Evolutionary conservation across 176 grass and related monocot species (phyloP).

Genomic region (Avena insularis): DNA sequence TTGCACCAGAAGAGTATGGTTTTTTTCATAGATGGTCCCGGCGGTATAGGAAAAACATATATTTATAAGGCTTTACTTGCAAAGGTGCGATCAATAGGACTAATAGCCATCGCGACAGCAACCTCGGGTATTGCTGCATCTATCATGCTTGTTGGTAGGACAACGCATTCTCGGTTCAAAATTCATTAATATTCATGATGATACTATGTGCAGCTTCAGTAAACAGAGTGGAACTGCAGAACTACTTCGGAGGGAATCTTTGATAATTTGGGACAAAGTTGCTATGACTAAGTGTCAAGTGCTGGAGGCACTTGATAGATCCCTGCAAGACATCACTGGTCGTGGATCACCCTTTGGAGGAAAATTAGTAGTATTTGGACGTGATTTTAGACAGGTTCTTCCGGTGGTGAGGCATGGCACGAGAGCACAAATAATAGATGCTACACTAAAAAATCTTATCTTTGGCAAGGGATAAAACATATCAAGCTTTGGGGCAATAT

Average conservation of each 20-base stretch:
- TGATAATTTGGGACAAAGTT: background rate
- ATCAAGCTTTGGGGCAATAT: background rate
- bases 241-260: background rate
- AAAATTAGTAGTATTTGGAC: too few relatives aligned
- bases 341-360: too few relatives aligned
- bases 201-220: background rate
- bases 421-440: background rate
- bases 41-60: too few relatives aligned
- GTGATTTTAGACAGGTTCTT: background rate
- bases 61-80: too few relatives aligned
- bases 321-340: too few relatives aligned
- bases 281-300: too few relatives aligned
- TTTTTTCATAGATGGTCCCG: too few relatives aligned
- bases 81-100: too few relatives aligned
- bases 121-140: too few relatives aligned
- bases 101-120: too few relatives aligned
- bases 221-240: background rate
- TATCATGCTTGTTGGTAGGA: too few relatives aligned
- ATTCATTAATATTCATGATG: background rate
- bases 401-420: background rate
- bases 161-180: background rate
- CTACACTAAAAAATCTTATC: background rate
- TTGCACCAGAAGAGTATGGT: background rate
- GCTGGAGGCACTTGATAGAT: too few relatives aligned
- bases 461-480: background rate